Percentiles rank a stretch among this genome's conserved stretches.
These are phyloP conservation scores for Dactylellina parvicollis DNA, from an alignment of 2,329 filamentous ascomycete genomes.

Conservation along the genomic window DNA sequence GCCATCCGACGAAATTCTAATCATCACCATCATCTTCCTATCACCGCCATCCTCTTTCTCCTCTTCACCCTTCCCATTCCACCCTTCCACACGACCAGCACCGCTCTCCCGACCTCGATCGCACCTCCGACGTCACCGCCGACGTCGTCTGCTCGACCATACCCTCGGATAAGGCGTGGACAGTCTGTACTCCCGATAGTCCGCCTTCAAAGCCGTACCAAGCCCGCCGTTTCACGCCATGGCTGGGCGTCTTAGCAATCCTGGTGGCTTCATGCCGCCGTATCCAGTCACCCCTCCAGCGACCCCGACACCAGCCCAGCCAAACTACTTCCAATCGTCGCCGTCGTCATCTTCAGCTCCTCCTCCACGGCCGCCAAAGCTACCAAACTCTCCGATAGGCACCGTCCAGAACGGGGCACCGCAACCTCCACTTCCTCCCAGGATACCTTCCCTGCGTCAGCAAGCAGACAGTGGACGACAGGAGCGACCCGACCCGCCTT, in stretches of 20 bases:
- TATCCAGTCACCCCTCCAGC: constrained; percentile 53
- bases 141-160: too few relatives aligned
- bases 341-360: constrained; percentile 12
- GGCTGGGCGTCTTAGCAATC: constrained; percentile 42
- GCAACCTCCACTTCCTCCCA: constrained; percentile 34
- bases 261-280: constrained; percentile 36
- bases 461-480: constrained; percentile 6
- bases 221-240: constrained; percentile 23
- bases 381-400: constrained; percentile 17
- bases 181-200: too few relatives aligned
- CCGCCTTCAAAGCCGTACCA: not conserved
- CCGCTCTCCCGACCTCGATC: not conserved
- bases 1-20: not conserved
- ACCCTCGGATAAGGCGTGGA: too few relatives aligned
- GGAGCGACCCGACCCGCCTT: not conserved
- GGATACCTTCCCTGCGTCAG: not conserved
- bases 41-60: not conserved
- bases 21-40: not conserved
- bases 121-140: not conserved
- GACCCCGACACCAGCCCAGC: constrained; percentile 32
- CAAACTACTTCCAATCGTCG: constrained; percentile 31
- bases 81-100: not conserved
- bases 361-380: constrained; percentile 43
- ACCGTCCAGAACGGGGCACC: not conserved
- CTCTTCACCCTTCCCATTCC: not conserved